A percentile compares a stretch with the other conserved stretches of the same genome.
Conservation (phyloP, 805 yeast genomes). For the Yarrowia alimentaria region DNA sequence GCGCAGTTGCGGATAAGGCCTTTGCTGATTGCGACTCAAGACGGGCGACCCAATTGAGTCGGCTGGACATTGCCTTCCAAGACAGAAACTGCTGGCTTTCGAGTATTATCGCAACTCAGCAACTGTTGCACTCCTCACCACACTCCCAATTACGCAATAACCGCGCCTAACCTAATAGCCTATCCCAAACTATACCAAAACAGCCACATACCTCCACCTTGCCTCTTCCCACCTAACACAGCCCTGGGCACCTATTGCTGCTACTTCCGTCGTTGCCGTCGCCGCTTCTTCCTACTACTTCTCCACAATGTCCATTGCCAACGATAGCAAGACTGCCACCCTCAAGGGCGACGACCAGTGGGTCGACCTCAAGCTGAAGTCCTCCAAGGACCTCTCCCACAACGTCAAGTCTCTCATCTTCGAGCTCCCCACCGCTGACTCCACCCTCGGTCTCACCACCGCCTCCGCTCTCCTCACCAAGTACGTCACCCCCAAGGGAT, state of each 20-base stretch:
- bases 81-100: no score
- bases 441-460: constrained; percentile 69
- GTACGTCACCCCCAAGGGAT: constrained; percentile 73
- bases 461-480: constrained; percentile 83
- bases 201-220: not conserved
- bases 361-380: constrained; percentile 36
- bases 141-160: constrained; percentile 21
- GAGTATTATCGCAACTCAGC: no score
- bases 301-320: constrained; percentile 34
- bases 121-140: no score
- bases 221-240: constrained; percentile 26
- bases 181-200: constrained; percentile 1
- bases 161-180: constrained; percentile 15
- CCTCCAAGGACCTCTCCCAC: constrained; percentile 35
- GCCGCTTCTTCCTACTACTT: constrained; percentile 40
- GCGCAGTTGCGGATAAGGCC: no score
- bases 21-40: no score
- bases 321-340: constrained; percentile 35
- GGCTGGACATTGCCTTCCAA: not conserved
- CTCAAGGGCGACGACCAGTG: constrained; percentile 36
- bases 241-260: constrained; percentile 43
- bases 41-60: not conserved
- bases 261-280: constrained; percentile 48
- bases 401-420: constrained; percentile 65
- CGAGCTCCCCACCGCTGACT: constrained; percentile 63